A percentile compares a stretch with the other conserved stretches of the same genome.
Conservation (phyloP, 2,329 filamentous ascomycete genomes). For the Fusarium tanahbumbuense region DNA sequence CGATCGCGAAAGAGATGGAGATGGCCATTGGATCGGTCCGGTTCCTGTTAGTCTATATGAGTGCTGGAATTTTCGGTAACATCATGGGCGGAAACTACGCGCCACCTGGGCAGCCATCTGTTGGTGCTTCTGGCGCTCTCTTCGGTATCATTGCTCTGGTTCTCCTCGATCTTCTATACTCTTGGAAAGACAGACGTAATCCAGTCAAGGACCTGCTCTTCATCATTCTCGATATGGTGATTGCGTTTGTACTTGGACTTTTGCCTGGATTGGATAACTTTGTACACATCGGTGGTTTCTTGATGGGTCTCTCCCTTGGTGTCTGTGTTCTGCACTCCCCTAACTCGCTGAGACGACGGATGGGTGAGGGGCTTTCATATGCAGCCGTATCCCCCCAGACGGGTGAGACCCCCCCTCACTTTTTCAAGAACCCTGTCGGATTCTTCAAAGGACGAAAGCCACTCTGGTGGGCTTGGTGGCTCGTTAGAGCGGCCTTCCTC, state of each 20-base stretch:
- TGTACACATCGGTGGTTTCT: slow-evolving; percentile 93
- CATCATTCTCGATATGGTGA: slow-evolving; percentile 84
- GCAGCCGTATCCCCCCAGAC: slow-evolving; percentile 69
- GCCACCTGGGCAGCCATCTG: slow-evolving; percentile 81
- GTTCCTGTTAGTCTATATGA: slow-evolving; percentile 90
- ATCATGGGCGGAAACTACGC: slow-evolving; percentile 96
- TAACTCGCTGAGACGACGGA: slow-evolving; percentile 78
- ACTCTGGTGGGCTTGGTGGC: slow-evolving; percentile 98
- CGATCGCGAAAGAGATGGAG: slow-evolving; percentile 93
- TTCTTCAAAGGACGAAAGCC: slow-evolving; percentile 95
- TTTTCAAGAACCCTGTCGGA: slow-evolving; percentile 72
- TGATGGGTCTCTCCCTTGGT: slow-evolving; percentile 90
- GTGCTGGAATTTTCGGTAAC: slow-evolving; percentile 93
- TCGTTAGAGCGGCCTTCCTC: slow-evolving; percentile 81
- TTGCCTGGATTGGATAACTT: slow-evolving; percentile 97
- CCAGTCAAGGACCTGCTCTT: slow-evolving; percentile 89
- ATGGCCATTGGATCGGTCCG: slow-evolving; percentile 87
- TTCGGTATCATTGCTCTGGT: slow-evolving; percentile 93
- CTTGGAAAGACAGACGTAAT: slow-evolving; percentile 81
- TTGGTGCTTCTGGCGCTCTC: slow-evolving; percentile 88
- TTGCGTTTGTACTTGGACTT: slow-evolving; percentile 92
- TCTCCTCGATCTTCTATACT: slow-evolving; percentile 91
- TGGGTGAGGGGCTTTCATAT: slow-evolving; percentile 78
- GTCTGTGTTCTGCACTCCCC: slow-evolving; percentile 91
- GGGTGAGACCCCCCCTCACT: slow-evolving; percentile 62